These are phyloP conservation scores for Verticillium nubilum DNA, from an alignment of 2,329 filamentous ascomycete genomes.

Conservation along the genomic window DNA sequence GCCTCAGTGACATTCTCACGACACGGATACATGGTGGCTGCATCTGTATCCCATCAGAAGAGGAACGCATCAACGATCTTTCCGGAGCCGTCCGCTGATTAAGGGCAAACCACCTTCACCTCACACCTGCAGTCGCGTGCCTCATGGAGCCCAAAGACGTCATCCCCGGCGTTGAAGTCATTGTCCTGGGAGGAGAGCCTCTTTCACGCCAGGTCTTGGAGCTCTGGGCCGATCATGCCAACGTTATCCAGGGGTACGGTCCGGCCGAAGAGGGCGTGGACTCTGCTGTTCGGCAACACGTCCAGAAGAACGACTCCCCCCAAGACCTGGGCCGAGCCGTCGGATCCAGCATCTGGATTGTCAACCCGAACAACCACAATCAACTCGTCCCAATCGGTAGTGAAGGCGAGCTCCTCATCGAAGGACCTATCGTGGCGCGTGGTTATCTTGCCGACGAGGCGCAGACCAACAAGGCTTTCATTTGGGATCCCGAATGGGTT, in stretches of 20 bases:
- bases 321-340: constrained; percentile 5
- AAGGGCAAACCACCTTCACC: constrained; percentile 5
- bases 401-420: constrained; percentile 20
- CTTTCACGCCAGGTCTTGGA: constrained; percentile 6
- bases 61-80: constrained; percentile 25
- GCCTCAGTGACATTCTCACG: constrained; percentile 29
- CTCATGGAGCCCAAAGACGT: constrained; percentile 5
- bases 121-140: constrained; percentile 10
- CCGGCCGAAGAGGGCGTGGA: background rate
- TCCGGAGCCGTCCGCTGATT: background rate
- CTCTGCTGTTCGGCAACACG: background rate
- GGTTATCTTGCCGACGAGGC: constrained; percentile 14
- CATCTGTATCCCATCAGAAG: constrained; percentile 30
- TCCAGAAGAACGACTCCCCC: background rate
- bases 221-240: constrained; percentile 8
- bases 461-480: constrained; percentile 1
- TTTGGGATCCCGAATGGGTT: background rate
- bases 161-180: constrained; percentile 3
- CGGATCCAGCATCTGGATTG: constrained; percentile 15
- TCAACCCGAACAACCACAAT: constrained; percentile 14
- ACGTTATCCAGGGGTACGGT: background rate
- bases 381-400: constrained; percentile 14
- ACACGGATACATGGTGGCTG: constrained; percentile 30
- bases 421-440: constrained; percentile 16
- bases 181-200: constrained; percentile 10